These are phyloP conservation scores for Rhododendron molle DNA, from an alignment of 148 eudicot species.

Conservation along the genomic window DNA sequence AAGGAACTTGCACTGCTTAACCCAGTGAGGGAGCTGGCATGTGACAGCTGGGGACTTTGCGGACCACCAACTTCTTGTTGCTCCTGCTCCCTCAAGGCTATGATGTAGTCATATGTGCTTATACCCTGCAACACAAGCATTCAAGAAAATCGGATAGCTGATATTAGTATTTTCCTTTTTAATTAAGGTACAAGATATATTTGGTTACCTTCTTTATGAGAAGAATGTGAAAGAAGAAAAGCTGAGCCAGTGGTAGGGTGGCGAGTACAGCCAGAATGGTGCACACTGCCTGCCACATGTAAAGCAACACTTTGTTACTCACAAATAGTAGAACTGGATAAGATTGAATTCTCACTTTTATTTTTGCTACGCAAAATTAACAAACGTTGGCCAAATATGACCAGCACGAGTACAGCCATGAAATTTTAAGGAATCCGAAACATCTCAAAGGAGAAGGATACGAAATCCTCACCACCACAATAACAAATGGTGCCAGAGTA, in stretches of 20 bases:
- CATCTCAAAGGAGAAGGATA: background rate
- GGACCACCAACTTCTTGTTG: slow-evolving; percentile 81
- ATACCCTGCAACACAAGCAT: slow-evolving; percentile 53
- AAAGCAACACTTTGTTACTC: background rate
- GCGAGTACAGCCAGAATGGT: slow-evolving; percentile 92
- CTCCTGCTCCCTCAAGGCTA: slow-evolving; percentile 95
- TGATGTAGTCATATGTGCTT: slow-evolving; percentile 95
- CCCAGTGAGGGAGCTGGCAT: slow-evolving; percentile 85
- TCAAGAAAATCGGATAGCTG: background rate
- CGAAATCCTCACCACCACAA: slow-evolving; percentile 73
- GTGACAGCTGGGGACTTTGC: slow-evolving; percentile 98
- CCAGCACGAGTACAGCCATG: background rate
- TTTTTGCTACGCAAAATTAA: background rate
- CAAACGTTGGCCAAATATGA: background rate
- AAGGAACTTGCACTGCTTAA: slow-evolving; percentile 96
- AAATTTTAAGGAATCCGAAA: background rate
- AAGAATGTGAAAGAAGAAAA: slow-evolving; percentile 97
- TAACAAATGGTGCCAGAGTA: slow-evolving; percentile 72
- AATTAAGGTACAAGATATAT: background rate
- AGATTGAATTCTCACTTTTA: background rate
- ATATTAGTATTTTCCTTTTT: background rate
- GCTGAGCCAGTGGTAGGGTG: slow-evolving; percentile 85
- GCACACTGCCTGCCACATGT: slow-evolving; percentile 64
- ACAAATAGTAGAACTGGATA: background rate
- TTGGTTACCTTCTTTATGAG: slow-evolving; percentile 79